Evolutionary conservation across 495 filamentous ascomycete genomes (phyloP).

Genomic region (Hypoxylon fuscum): DNA sequence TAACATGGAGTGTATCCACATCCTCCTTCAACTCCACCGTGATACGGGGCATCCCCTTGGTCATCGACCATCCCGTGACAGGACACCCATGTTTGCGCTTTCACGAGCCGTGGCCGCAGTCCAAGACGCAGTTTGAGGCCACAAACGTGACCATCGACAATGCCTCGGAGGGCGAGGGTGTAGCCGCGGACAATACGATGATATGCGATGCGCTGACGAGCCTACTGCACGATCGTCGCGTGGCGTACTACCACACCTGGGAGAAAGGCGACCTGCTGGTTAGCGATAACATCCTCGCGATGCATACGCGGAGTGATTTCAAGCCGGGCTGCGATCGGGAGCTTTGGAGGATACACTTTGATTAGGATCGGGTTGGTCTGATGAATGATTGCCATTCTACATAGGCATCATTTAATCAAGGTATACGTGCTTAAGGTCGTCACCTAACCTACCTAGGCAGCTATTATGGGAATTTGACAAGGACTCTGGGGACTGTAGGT

Average conservation of each 20-base stretch:
- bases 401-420: too few relatives aligned
- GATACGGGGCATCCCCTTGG: conserved; percentile 55
- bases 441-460: too few relatives aligned
- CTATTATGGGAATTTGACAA: too few relatives aligned
- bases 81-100: conserved; percentile 59
- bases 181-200: conserved; percentile 1
- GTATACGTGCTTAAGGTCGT: too few relatives aligned
- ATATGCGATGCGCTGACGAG: conserved; percentile 40
- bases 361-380: conserved; percentile 8
- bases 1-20: conserved; percentile 56
- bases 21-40: conserved; percentile 53
- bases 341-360: conserved; percentile 34
- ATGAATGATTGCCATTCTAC: too few relatives aligned
- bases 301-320: conserved; percentile 63
- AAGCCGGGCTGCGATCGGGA: conserved; percentile 20
- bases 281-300: conserved; percentile 60
- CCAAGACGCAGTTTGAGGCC: conserved; percentile 58
- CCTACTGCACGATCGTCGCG: conserved; percentile 60
- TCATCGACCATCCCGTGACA: conserved; percentile 57
- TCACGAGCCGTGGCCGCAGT: conserved; percentile 63
- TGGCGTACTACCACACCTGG: conserved; percentile 59
- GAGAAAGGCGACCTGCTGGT: conserved; percentile 65
- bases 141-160: conserved; percentile 59
- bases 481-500: too few relatives aligned
- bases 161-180: conserved; percentile 11